phyloP scores from a whole-genome alignment of 345 rosid genomes.

The Dipteronia dyeriana region DNA sequence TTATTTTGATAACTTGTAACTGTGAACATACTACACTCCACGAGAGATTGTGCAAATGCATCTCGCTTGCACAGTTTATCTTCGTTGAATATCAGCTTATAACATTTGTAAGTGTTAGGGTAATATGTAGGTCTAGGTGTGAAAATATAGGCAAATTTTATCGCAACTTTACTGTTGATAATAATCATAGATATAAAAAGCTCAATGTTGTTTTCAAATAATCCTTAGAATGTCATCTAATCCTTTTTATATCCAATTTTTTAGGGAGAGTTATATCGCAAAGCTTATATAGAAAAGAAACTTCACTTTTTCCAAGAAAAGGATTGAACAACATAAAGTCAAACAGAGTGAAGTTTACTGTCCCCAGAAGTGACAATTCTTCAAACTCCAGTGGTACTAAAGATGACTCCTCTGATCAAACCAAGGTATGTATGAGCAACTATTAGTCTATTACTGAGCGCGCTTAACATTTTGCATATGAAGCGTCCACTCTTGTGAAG shows the following conservation, averaged over 20 bases:
- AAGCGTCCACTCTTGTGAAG: neutral
- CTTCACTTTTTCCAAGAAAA: constrained; percentile 19
- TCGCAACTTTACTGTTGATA: neutral
- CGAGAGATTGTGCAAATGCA: neutral
- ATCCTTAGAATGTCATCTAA: constrained; percentile 3
- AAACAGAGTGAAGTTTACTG: constrained; percentile 27
- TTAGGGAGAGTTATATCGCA: constrained; percentile 35
- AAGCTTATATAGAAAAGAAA: constrained; percentile 18
- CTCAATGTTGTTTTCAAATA: neutral
- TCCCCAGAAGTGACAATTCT: constrained; percentile 43
- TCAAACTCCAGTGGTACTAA: constrained; percentile 39
- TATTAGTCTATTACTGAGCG: neutral
- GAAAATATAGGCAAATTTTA: neutral
- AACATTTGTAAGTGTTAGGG: neutral
- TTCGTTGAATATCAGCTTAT: neutral
- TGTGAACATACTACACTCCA: neutral
- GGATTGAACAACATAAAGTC: constrained; percentile 21
- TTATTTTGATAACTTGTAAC: neutral
- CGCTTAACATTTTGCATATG: neutral
- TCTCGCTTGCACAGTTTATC: neutral
- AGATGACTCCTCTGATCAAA: constrained; percentile 40
- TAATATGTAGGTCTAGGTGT: neutral
- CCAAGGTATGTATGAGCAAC: constrained; percentile 43
- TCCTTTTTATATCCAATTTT: constrained; percentile 13
- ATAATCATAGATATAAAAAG: neutral